Base-by-base conservation (phyloP, 805 yeast species). In the Pichia kluyveri region DNA sequence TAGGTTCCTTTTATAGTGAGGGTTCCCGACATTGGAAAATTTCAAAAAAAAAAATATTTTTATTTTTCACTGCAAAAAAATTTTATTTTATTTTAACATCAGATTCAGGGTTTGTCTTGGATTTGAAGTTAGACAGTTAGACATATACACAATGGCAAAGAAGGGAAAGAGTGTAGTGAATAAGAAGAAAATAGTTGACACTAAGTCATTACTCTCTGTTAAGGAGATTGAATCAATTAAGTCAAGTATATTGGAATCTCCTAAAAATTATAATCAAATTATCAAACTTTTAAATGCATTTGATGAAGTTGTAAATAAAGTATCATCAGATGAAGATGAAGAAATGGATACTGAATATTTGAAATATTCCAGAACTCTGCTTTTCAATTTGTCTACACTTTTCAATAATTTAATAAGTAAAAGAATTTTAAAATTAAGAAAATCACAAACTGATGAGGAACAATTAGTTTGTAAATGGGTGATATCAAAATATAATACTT, bases 381-480 rank as follows among this genome's bases (percentile, higher is more conserved):
- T 75, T 2, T 50, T 76, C 19, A 59, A 69, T 1, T 52, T 83
- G 38, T 68, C 64, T 52, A 68, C 72, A 52, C 58, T 72, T 10
- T 84, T 83, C 59, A 76, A 75, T 48, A 59, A 64, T 37, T 60
- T 82, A 30, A 65, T 77, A 38, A 63, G 69, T 41, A 62, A 69
- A 5, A 74, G 73, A 0, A 59, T 63, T 18, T 59, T 83, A 39
- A 63, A 60, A 52, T 56, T 56, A 27, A 61, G 64, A 14, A 65
- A 61, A 40, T 58, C 53, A 6, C 58, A 58, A 28, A 45, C 62
- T 8, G 72, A 72, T 40, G 80, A 73, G 36, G 73, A 76, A 47
- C 71, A 72, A 51, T 63, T 67, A 17, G 73, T 82, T n/a, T 73
- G 73, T 34, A 70, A 72, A 54, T 86, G 95, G 91, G 62, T 86